phyloP scores from a whole-genome alignment of 2,329 filamentous ascomycete genomes.

The Epichloe typhina region DNA sequence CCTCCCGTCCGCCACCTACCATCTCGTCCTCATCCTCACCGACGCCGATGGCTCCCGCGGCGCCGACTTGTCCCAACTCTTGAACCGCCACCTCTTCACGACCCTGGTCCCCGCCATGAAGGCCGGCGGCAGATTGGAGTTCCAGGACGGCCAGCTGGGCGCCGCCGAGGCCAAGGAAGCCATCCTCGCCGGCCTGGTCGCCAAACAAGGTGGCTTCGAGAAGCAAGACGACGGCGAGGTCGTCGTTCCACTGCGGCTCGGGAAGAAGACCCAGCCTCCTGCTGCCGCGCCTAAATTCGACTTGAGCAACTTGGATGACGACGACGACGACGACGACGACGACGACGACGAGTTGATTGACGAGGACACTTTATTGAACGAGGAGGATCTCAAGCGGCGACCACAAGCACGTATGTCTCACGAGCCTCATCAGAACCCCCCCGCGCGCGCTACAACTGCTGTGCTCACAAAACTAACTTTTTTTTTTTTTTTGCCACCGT shows the following conservation, averaged over 20 bases:
- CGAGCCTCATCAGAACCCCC: constrained; percentile 6
- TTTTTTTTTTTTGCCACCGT: not conserved
- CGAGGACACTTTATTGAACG: constrained; percentile 74
- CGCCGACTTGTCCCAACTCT: constrained; percentile 48
- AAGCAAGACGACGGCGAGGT: constrained; percentile 55
- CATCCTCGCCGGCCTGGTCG: constrained; percentile 67
- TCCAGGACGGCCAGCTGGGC: constrained; percentile 51
- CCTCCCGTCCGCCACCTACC: constrained; percentile 67
- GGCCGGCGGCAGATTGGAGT: constrained; percentile 51
- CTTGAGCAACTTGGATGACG: constrained; percentile 40
- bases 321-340: constrained; percentile 56
- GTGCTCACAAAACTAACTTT: not conserved
- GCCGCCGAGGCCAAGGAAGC: constrained; percentile 53
- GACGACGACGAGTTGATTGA: constrained; percentile 76
- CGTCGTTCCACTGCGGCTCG: constrained; percentile 37
- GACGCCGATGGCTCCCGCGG: constrained; percentile 56
- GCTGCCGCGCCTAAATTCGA: constrained; percentile 31
- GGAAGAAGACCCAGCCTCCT: constrained; percentile 19
- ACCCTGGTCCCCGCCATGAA: constrained; percentile 59
- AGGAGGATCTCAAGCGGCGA: constrained; percentile 67
- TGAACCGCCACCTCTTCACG: constrained; percentile 54
- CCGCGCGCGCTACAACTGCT: too few species aligned
- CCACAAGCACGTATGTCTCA: constrained; percentile 63
- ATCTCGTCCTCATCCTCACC: constrained; percentile 70
- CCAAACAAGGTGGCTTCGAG: constrained; percentile 50